A percentile compares a stretch with the other conserved stretches of the same genome.
phyloP scores from a whole-genome alignment of 257 asterid species.

The Handroanthus guayacan region DNA sequence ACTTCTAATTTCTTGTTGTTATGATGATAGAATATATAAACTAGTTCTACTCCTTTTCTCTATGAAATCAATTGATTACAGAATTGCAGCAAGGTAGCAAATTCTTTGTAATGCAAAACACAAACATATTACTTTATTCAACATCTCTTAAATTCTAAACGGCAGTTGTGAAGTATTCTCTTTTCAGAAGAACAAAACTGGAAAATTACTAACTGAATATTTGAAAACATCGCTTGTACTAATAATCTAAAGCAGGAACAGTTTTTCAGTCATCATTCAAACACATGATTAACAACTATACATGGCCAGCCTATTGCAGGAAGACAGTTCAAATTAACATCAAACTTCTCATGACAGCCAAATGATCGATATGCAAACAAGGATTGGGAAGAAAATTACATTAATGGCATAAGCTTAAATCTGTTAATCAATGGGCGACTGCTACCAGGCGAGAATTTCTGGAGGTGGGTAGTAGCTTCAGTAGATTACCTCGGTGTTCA shows the following conservation, averaged over 20 bases:
- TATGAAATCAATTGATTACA: not conserved
- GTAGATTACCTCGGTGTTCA: not conserved
- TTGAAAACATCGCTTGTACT: not conserved
- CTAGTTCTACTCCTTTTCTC: not conserved
- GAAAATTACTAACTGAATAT: not conserved
- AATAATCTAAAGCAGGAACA: conserved; percentile 15
- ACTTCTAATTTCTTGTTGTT: not conserved
- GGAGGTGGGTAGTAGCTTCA: not conserved
- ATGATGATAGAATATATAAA: not conserved
- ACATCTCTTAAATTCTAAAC: not conserved
- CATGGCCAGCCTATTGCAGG: not conserved
- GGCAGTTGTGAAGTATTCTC: not conserved
- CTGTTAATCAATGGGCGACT: not conserved
- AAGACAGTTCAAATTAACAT: not conserved
- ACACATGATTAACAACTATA: not conserved
- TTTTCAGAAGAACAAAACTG: not conserved
- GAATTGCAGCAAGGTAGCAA: not conserved
- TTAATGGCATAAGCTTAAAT: not conserved
- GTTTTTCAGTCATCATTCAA: not conserved
- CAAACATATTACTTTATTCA: not conserved
- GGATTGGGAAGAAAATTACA: not conserved
- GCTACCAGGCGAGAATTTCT: not conserved
- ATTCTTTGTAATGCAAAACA: not conserved
- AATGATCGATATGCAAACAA: not conserved
- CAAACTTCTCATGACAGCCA: conserved; percentile 1